Conservation (phyloP, 352 stramenopile species). For the Blastocystis sp. region DNA sequence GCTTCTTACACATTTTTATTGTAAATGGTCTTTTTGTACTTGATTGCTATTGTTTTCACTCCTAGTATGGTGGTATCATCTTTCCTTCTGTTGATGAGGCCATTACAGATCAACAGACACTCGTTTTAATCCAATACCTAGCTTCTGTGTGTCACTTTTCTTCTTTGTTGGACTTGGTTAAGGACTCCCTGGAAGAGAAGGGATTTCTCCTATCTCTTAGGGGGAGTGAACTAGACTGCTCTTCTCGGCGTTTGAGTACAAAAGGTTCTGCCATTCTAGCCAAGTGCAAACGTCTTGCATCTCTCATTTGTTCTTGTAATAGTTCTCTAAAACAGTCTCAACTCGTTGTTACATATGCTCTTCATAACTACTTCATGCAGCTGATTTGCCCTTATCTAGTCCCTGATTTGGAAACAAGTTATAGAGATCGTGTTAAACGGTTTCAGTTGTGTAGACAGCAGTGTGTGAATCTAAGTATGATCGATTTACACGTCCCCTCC, state of each 20-base stretch:
- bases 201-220: not conserved
- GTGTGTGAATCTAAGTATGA: not conserved
- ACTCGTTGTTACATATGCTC: not conserved
- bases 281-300: not conserved
- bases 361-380: not conserved
- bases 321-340: not conserved
- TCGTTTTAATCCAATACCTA: not conserved
- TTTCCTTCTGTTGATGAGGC: not conserved
- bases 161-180: not conserved
- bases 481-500: not conserved
- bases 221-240: not conserved
- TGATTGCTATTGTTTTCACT: not conserved
- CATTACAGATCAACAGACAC: not conserved
- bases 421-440: not conserved
- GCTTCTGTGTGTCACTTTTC: not conserved
- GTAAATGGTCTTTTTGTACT: not conserved
- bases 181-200: not conserved
- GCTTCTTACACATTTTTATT: not conserved
- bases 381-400: not conserved
- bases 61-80: not conserved
- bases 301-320: not conserved
- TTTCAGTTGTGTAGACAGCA: constrained; percentile 3
- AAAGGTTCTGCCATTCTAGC: not conserved
- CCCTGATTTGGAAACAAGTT: not conserved
- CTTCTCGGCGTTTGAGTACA: not conserved